Conservation (phyloP, 129 eudicot species). For the Glebionis coronaria region DNA sequence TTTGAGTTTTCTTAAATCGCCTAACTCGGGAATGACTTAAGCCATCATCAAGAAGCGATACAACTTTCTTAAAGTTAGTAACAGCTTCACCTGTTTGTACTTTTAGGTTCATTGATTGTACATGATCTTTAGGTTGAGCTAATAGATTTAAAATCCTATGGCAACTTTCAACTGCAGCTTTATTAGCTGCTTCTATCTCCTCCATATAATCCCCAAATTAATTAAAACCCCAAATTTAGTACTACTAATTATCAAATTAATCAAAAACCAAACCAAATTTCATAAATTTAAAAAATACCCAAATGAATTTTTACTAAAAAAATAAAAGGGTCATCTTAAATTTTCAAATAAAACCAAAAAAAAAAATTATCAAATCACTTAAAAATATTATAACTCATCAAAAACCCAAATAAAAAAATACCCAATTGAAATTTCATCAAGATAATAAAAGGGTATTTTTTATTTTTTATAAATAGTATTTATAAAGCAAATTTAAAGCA, state of each 20-base stretch:
- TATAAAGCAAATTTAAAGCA: background rate
- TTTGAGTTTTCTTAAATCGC: constrained; percentile 36
- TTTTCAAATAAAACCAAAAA: background rate
- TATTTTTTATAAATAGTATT: background rate
- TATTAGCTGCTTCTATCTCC: constrained; percentile 82
- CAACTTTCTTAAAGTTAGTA: constrained; percentile 65
- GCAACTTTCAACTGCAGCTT: constrained; percentile 81
- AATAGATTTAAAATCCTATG: constrained; percentile 62
- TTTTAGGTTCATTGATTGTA: constrained; percentile 48
- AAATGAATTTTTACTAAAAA: background rate
- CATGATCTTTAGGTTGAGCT: constrained; percentile 64
- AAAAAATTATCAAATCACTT: constrained; percentile 6
- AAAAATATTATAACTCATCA: constrained; percentile 4
- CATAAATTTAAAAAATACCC: background rate
- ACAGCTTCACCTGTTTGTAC: constrained; percentile 80
- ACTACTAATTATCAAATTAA: constrained; percentile 13
- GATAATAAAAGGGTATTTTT: constrained; percentile 17
- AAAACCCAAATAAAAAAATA: background rate
- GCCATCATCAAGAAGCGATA: constrained; percentile 56
- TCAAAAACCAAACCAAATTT: background rate
- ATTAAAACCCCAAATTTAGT: constrained; percentile 18
- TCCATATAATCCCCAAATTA: constrained; percentile 53
- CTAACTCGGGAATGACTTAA: constrained; percentile 79
- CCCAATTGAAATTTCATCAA: constrained; percentile 9
- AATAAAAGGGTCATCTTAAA: background rate